phyloP scores from a whole-genome alignment of 345 rosid species.

The Gossypium arboreum region DNA sequence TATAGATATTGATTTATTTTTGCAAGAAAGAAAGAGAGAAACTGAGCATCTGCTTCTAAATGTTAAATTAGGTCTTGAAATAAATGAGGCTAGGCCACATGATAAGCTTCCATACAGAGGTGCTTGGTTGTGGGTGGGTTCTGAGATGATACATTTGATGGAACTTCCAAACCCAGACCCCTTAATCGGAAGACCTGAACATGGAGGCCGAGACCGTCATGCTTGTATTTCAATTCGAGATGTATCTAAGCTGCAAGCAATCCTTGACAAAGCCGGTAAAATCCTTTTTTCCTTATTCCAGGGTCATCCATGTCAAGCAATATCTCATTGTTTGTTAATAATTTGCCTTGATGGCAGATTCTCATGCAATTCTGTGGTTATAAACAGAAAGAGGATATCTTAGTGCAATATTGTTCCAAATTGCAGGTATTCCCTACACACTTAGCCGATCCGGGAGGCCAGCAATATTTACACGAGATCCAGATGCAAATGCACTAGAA shows the following conservation, averaged over 20 bases:
- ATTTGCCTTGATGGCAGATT: not conserved
- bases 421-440: slow-evolving; percentile 68
- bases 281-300: not conserved
- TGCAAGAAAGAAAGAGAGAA: not conserved
- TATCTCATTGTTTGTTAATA: not conserved
- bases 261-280: slow-evolving; percentile 77
- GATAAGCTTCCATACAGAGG: slow-evolving; percentile 92
- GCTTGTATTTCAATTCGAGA: slow-evolving; percentile 78
- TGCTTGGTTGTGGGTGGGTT: slow-evolving; percentile 96
- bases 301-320: not conserved
- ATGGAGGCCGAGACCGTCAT: slow-evolving; percentile 93
- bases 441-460: slow-evolving; percentile 88
- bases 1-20: not conserved
- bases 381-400: not conserved
- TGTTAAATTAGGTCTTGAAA: slow-evolving; percentile 61
- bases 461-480: slow-evolving; percentile 85
- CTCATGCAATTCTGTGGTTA: not conserved
- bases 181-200: slow-evolving; percentile 77
- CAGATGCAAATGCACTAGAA: slow-evolving; percentile 91
- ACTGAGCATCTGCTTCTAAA: slow-evolving; percentile 7
- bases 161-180: slow-evolving; percentile 99
- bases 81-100: slow-evolving; percentile 88
- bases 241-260: slow-evolving; percentile 63
- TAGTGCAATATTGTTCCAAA: not conserved
- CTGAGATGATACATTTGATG: slow-evolving; percentile 99